These are phyloP conservation scores for Penicillium sp. DNA, from an alignment of 2,329 filamentous ascomycete species.

Conservation along the genomic window DNA sequence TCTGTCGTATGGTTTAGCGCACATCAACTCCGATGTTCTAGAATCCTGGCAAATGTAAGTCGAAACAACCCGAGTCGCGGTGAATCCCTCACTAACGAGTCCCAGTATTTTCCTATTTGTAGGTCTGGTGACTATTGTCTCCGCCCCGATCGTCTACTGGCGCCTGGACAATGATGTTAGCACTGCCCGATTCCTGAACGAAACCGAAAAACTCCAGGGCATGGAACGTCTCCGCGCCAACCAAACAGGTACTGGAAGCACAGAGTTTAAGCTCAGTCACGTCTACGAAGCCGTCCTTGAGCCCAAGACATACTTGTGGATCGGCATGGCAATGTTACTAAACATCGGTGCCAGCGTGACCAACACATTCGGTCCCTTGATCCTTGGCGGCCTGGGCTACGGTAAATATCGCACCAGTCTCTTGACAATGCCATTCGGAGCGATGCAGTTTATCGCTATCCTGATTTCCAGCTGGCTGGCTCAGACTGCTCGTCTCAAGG, in stretches of 20 bases:
- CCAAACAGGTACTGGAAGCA: slow-evolving; percentile 48
- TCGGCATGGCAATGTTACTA: slow-evolving; percentile 60
- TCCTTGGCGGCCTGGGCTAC: slow-evolving; percentile 61
- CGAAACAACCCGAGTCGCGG: background rate
- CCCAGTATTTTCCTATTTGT: slow-evolving; percentile 60
- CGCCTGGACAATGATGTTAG: slow-evolving; percentile 59
- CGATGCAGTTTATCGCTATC: slow-evolving; percentile 61
- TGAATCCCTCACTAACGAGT: background rate
- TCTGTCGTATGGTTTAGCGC: slow-evolving; percentile 58
- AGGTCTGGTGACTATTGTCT: slow-evolving; percentile 60
- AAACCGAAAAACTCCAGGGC: slow-evolving; percentile 48
- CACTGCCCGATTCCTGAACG: slow-evolving; percentile 50
- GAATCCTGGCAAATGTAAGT: slow-evolving; percentile 53
- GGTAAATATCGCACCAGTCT: slow-evolving; percentile 59
- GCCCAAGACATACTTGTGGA: slow-evolving; percentile 58
- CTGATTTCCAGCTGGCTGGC: slow-evolving; percentile 60
- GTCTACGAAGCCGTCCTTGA: slow-evolving; percentile 45
- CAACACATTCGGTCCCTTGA: slow-evolving; percentile 66
- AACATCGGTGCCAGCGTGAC: slow-evolving; percentile 66
- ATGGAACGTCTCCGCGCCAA: slow-evolving; percentile 53
- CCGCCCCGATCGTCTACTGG: slow-evolving; percentile 60
- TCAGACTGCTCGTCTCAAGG: slow-evolving; percentile 59
- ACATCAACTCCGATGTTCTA: slow-evolving; percentile 48
- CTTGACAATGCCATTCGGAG: slow-evolving; percentile 68
- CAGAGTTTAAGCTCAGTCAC: slow-evolving; percentile 49